Conservation (phyloP, 2,329 filamentous ascomycete genomes). For the Hypoxylon sp. region DNA sequence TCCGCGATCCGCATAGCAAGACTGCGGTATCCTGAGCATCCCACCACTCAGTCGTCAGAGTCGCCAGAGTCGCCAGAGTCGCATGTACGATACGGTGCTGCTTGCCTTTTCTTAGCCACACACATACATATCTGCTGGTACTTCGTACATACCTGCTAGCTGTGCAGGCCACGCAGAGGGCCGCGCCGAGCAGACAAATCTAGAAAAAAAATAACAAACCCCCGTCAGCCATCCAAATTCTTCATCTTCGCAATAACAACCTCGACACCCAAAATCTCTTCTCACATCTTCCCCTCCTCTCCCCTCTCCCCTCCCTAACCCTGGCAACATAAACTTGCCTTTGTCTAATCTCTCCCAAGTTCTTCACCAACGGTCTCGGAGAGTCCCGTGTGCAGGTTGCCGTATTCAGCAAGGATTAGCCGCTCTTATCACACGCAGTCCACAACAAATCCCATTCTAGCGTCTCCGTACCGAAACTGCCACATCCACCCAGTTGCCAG, state of each 20-base stretch:
- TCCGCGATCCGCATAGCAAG: slow-evolving; percentile 11
- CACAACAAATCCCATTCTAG: neutral
- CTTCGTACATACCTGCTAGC: too few species aligned
- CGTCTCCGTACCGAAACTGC: slow-evolving; percentile 11
- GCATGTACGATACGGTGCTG: too few species aligned
- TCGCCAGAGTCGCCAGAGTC: too few species aligned
- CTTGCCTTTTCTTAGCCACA: too few species aligned
- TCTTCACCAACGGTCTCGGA: slow-evolving; percentile 8
- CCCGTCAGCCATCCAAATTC: slow-evolving; percentile 7
- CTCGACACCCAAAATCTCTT: neutral
- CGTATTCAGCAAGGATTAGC: slow-evolving; percentile 19
- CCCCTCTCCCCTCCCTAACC: neutral
- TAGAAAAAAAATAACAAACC: slow-evolving; percentile 10
- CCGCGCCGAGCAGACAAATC: slow-evolving; percentile 9
- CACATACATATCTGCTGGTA: too few species aligned
- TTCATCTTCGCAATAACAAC: too few species aligned
- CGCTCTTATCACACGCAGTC: slow-evolving; percentile 32
- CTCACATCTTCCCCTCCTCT: neutral
- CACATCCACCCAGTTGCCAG: slow-evolving; percentile 16
- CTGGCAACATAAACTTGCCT: slow-evolving; percentile 2
- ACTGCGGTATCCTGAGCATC: too few species aligned
- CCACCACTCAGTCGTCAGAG: too few species aligned
- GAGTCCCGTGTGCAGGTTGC: slow-evolving; percentile 8
- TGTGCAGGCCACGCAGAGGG: neutral
- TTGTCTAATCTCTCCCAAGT: neutral